These are phyloP conservation scores for Baudoinia panamericana DNA, from an alignment of 495 filamentous ascomycete genomes.

Conservation along the genomic window DNA sequence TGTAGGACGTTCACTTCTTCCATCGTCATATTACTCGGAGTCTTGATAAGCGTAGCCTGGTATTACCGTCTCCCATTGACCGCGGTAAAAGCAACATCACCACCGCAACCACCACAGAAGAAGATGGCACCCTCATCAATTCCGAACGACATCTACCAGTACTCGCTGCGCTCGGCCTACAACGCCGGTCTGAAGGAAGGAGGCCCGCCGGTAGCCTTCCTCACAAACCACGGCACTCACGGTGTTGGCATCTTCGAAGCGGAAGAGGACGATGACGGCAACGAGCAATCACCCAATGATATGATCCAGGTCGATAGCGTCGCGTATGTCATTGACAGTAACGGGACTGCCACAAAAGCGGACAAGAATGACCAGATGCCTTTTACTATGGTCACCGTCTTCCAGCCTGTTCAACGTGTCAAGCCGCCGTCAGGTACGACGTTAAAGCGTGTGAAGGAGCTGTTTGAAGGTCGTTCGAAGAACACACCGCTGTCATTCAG, in stretches of 20 bases:
- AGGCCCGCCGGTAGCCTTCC: conserved; percentile 18
- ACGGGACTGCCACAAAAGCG: conserved; percentile 14
- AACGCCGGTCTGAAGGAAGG: conserved; percentile 15
- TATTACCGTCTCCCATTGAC: no score
- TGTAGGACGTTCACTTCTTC: no score
- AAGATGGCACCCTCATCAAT: conserved; percentile 16
- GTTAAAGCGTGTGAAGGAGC: conserved; percentile 7
- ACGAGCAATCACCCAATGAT: conserved; percentile 3
- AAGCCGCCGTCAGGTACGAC: conserved; percentile 8
- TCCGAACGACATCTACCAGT: conserved; percentile 24
- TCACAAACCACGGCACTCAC: conserved; percentile 21
- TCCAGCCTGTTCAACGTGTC: conserved; percentile 11
- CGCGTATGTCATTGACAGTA: conserved; percentile 10
- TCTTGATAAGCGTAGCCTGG: no score
- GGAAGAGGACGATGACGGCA: conserved; percentile 7
- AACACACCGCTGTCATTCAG: conserved; percentile 21
- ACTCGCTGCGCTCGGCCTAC: conserved; percentile 19
- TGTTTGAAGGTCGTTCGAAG: conserved; percentile 13
- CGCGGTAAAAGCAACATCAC: no score
- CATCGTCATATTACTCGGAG: no score
- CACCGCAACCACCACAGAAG: no score
- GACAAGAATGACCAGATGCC: conserved; percentile 15
- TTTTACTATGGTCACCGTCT: conserved; percentile 20
- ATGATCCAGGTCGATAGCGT: conserved; percentile 19
- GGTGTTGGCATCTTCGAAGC: conserved; percentile 19